These are phyloP conservation scores for Mucor indicus DNA, from an alignment of 371 early-diverging fungal genomes.

Conservation along the genomic window DNA sequence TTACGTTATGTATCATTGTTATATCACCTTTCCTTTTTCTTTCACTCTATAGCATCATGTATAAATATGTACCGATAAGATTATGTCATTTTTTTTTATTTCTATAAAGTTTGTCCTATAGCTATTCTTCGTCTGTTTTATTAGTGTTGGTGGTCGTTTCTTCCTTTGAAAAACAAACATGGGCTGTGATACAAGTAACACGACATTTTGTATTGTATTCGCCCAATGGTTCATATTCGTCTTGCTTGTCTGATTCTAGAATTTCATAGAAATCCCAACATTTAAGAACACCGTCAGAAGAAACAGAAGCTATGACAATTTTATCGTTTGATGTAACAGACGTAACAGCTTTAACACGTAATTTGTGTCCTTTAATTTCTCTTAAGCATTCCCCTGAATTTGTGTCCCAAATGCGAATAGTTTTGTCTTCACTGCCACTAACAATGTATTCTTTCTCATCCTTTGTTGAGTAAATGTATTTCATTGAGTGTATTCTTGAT, in stretches of 20 bases:
- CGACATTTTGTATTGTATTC: conserved; percentile 68
- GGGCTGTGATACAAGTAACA: conserved; percentile 59
- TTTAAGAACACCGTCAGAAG: conserved; percentile 73
- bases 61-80: too few relatives aligned
- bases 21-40: too few relatives aligned
- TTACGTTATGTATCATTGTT: too few relatives aligned
- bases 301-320: conserved; percentile 55
- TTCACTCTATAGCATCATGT: too few relatives aligned
- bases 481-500: conserved; percentile 48
- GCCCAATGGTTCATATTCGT: conserved; percentile 42
- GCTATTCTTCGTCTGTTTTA: conserved; percentile 2
- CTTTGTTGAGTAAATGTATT: conserved; percentile 38
- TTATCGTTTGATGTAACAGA: conserved; percentile 32
- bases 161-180: conserved; percentile 27
- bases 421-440: conserved; percentile 73
- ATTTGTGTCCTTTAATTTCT: conserved; percentile 58
- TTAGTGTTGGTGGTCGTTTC: conserved; percentile 1
- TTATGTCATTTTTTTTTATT: too few relatives aligned
- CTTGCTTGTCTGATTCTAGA: conserved; percentile 4
- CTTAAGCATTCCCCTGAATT: conserved; percentile 51
- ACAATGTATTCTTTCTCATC: conserved; percentile 59
- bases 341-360: conserved; percentile 44
- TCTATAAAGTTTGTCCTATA: too few relatives aligned
- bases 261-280: conserved; percentile 63
- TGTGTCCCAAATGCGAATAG: conserved; percentile 55